Percentiles rank a stretch among this genome's conserved stretches.
These are phyloP conservation scores for Stenocarpella maydis DNA, from an alignment of 2,329 filamentous ascomycete species.

Conservation along the genomic window DNA sequence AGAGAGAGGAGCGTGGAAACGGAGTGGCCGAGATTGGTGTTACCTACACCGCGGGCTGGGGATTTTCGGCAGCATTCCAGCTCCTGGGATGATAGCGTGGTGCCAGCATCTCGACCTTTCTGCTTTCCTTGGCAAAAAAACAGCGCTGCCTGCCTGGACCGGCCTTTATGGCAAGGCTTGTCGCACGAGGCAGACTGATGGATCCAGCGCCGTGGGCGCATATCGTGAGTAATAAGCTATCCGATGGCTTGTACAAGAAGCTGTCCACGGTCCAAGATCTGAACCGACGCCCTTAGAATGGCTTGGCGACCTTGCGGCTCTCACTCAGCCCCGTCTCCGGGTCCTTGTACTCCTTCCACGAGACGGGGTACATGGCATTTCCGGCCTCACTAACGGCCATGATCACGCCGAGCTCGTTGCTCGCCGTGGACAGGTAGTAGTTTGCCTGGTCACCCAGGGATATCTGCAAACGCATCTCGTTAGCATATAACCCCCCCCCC, in stretches of 20 bases:
- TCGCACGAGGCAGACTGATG: not conserved
- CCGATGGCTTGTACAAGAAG: not conserved
- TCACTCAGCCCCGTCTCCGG: constrained; percentile 79
- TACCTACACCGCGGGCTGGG: not conserved
- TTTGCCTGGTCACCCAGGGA: constrained; percentile 92
- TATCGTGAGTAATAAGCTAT: not conserved
- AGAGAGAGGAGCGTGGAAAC: not conserved
- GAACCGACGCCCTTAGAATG: constrained; percentile 66
- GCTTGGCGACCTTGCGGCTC: constrained; percentile 91
- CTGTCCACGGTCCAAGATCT: not conserved
- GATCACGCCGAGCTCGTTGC: constrained; percentile 91
- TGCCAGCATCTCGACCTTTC: not conserved
- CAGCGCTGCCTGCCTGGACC: no score
- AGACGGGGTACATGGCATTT: constrained; percentile 90
- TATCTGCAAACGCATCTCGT: constrained; percentile 59
- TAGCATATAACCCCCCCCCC: not conserved
- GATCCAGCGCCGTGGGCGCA: no score
- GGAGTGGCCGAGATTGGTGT: not conserved
- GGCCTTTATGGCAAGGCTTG: no score
- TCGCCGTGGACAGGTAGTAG: constrained; percentile 93
- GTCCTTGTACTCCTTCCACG: constrained; percentile 95
- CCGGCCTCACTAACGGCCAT: constrained; percentile 90
- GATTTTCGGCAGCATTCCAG: no score
- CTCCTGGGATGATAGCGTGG: no score
- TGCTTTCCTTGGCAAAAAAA: not conserved